Percentiles rank a stretch among this genome's conserved stretches.
These are phyloP conservation scores for Aspergillus candidus DNA, from an alignment of 2,329 filamentous ascomycete genomes.

Conservation along the genomic window DNA sequence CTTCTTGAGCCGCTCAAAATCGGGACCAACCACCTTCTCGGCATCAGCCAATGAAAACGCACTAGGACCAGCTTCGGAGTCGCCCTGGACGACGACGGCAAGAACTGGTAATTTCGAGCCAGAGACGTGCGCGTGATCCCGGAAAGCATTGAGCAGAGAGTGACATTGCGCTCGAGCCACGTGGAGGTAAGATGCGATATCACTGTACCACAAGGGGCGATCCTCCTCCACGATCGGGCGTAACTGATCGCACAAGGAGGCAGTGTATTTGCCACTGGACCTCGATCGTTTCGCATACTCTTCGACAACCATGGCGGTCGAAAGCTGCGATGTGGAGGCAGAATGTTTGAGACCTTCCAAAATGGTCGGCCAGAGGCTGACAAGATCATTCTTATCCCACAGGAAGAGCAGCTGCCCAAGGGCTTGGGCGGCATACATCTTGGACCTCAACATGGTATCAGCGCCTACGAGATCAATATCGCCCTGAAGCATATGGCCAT, in stretches of 20 bases:
- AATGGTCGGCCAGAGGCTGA: conserved; percentile 58
- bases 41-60: conserved; percentile 86
- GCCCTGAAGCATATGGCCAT: conserved; percentile 95
- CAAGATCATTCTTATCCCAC: conserved; percentile 54
- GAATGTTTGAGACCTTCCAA: conserved; percentile 63
- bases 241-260: conserved; percentile 51
- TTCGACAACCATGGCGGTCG: conserved; percentile 76
- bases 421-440: conserved; percentile 78
- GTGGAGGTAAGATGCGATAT: conserved; percentile 84
- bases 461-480: conserved; percentile 91
- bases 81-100: conserved; percentile 89
- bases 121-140: conserved; percentile 79
- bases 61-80: conserved; percentile 81
- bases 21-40: conserved; percentile 76
- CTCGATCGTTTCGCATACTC: conserved; percentile 65
- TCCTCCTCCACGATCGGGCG: conserved; percentile 74
- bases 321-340: conserved; percentile 79
- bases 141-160: conserved; percentile 82
- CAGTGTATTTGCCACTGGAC: conserved; percentile 26
- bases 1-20: conserved; percentile 85
- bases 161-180: conserved; percentile 87
- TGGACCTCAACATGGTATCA: conserved; percentile 81
- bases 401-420: conserved; percentile 77
- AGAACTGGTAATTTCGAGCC: conserved; percentile 69
- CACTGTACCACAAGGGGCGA: conserved; percentile 74